phyloP scores from a whole-genome alignment of 257 asterid species.

The Cynanchum wilfordii region DNA sequence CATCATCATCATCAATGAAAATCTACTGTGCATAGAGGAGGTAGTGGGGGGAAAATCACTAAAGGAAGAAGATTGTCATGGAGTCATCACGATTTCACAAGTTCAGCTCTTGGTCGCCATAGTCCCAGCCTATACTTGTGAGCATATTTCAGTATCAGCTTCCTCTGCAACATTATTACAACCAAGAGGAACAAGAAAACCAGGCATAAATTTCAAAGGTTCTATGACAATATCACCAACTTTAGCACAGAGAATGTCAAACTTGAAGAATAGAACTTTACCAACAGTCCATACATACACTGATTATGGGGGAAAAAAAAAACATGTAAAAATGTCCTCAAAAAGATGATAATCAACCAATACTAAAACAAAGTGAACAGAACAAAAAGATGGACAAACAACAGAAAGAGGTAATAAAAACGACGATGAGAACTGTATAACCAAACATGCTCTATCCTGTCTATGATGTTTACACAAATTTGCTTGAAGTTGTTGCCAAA shows the following conservation, averaged over 20 bases:
- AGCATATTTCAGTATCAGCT: conserved; percentile 71
- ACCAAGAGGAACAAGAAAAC: not conserved
- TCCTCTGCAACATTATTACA: conserved; percentile 52
- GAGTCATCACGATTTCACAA: conserved; percentile 38
- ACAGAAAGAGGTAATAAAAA: not conserved
- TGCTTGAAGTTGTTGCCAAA: too few species aligned
- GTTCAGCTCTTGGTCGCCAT: conserved; percentile 77
- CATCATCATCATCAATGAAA: too few species aligned
- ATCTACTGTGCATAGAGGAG: too few species aligned
- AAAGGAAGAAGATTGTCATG: not conserved
- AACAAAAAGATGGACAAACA: not conserved
- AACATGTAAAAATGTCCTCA: not conserved
- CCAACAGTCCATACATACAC: too few species aligned
- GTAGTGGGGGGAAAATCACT: not conserved
- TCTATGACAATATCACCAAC: not conserved
- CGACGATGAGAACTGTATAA: not conserved
- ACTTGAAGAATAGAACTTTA: not conserved
- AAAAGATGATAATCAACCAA: not conserved
- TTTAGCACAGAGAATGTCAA: not conserved
- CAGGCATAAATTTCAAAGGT: not conserved
- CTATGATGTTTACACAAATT: not conserved
- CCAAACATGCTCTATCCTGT: not conserved
- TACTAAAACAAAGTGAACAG: not conserved
- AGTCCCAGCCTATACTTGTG: conserved; percentile 93
- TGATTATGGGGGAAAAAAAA: too few species aligned